Conservation (phyloP, 306 rosid genomes). For the Prunus padus region DNA sequence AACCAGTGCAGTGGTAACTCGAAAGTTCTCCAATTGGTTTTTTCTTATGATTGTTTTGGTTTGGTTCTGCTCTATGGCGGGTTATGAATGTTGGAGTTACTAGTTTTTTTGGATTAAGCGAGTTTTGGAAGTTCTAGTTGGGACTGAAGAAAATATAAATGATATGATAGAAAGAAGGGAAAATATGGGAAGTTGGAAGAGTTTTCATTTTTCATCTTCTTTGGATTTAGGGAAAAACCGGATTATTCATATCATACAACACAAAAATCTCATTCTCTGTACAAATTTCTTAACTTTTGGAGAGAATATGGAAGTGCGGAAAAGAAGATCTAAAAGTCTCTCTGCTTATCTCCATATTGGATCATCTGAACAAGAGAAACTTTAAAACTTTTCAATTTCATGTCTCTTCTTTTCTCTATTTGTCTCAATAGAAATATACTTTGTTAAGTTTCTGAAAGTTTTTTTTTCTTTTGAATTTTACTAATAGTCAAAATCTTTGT, state of each 20-base stretch:
- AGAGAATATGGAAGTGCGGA: background rate
- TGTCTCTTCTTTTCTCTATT: background rate
- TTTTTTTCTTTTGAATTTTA: background rate
- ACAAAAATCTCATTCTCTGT: background rate
- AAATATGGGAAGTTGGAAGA: background rate
- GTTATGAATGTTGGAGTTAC: constrained; percentile 8
- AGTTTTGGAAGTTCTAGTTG: background rate
- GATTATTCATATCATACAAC: background rate
- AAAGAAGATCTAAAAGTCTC: background rate
- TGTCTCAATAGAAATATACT: background rate
- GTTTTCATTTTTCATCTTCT: background rate
- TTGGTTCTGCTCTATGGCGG: constrained; percentile 10
- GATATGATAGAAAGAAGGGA: background rate
- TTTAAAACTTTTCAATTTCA: background rate
- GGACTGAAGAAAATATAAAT: background rate
- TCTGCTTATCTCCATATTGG: background rate
- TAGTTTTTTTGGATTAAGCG: background rate
- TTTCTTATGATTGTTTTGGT: background rate
- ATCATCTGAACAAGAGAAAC: background rate
- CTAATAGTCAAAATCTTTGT: background rate
- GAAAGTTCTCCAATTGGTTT: background rate
- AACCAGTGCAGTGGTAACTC: background rate
- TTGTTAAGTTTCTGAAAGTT: background rate
- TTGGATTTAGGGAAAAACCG: background rate
- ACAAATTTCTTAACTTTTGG: background rate